phyloP scores from a whole-genome alignment of 495 filamentous ascomycete genomes.

The Pyrenula massariospora region DNA sequence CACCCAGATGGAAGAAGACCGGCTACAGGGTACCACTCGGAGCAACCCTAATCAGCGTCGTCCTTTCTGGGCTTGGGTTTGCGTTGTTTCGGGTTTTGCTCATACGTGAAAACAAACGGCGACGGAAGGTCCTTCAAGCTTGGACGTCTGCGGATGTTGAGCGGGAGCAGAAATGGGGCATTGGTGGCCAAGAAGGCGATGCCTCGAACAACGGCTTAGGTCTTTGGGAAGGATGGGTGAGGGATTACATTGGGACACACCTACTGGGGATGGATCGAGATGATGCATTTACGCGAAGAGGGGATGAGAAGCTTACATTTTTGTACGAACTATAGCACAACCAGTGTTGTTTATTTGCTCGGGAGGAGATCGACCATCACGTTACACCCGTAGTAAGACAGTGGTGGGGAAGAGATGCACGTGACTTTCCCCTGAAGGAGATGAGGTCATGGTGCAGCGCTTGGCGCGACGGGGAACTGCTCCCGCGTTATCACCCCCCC shows the following conservation, averaged over 20 bases:
- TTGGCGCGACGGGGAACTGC: not conserved
- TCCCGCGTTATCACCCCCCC: not conserved
- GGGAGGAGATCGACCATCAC: no score
- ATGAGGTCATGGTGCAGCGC: not conserved
- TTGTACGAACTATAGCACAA: constrained; percentile 5
- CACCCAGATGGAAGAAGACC: constrained; percentile 20
- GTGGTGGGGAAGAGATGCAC: no score
- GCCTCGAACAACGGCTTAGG: not conserved
- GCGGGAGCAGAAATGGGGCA: constrained; percentile 1
- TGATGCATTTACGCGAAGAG: not conserved
- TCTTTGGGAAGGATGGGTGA: not conserved
- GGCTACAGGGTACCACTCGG: constrained; percentile 28
- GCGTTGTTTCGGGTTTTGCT: constrained; percentile 15
- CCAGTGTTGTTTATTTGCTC: no score
- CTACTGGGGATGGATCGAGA: not conserved
- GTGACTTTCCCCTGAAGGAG: no score
- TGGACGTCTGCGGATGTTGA: constrained; percentile 7
- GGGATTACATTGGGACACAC: not conserved
- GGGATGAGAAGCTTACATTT: constrained; percentile 10
- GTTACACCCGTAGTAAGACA: no score
- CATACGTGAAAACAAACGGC: constrained; percentile 13
- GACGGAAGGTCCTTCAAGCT: constrained; percentile 4
- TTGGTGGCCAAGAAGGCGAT: not conserved
- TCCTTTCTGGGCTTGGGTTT: constrained; percentile 29
- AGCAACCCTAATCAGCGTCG: constrained; percentile 29